A percentile compares a stretch with the other conserved stretches of the same genome.
Conservation (phyloP, 805 yeast species). For the Saccharomycopsis microspora region DNA sequence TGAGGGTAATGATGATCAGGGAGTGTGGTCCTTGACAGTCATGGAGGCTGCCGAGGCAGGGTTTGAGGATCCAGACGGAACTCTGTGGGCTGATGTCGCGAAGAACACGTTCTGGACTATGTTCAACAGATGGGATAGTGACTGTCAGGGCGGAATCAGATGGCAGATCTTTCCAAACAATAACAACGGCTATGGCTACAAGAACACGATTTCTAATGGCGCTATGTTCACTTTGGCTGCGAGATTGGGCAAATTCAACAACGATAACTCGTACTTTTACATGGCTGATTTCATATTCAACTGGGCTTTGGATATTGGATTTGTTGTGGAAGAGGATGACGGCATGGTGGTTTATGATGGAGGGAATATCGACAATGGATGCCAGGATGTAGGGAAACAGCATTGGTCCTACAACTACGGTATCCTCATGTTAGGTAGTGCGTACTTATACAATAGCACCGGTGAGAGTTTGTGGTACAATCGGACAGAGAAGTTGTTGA, state of each 20-base stretch:
- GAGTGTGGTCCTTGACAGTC: constrained; percentile 38
- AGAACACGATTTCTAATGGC: constrained; percentile 55
- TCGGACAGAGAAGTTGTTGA: constrained; percentile 32
- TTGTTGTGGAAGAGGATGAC: constrained; percentile 21
- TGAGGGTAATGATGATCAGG: constrained; percentile 42
- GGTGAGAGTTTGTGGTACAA: constrained; percentile 37
- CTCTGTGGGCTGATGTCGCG: constrained; percentile 23
- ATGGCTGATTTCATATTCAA: constrained; percentile 54
- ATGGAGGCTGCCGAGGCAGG: constrained; percentile 37
- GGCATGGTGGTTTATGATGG: constrained; percentile 42
- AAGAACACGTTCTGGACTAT: constrained; percentile 25
- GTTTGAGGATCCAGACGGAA: constrained; percentile 26
- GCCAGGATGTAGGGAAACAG: constrained; percentile 33
- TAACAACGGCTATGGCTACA: constrained; percentile 52
- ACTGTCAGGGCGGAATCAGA: constrained; percentile 54
- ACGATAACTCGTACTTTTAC: constrained; percentile 46
- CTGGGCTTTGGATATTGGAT: constrained; percentile 36
- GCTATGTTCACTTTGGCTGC: constrained; percentile 54
- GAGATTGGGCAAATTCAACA: constrained; percentile 48
- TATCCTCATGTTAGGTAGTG: constrained; percentile 52
- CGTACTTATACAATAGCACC: constrained; percentile 57
- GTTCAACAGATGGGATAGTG: constrained; percentile 47
- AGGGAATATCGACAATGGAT: constrained; percentile 37
- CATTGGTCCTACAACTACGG: constrained; percentile 72
- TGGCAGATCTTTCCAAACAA: constrained; percentile 65